These are phyloP conservation scores for Lasiosphaeriaceae sp. DNA, from an alignment of 495 filamentous ascomycete species.

Conservation along the genomic window DNA sequence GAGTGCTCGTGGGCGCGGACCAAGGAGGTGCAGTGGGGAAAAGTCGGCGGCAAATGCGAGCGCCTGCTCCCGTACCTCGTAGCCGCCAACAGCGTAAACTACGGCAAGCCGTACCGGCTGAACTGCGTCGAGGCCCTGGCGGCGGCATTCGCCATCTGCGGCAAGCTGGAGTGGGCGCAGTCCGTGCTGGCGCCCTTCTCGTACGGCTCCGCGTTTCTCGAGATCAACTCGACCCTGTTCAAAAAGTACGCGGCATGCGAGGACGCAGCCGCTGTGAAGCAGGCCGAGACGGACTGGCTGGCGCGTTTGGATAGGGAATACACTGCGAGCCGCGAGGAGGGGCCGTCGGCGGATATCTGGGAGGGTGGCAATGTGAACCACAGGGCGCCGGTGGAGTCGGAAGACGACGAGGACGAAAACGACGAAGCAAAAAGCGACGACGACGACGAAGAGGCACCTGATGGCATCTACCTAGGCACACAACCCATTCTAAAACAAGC, in stretches of 20 bases:
- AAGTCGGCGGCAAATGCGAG: slow-evolving; percentile 94
- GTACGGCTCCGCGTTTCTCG: slow-evolving; percentile 81
- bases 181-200: slow-evolving; percentile 77
- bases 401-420: slow-evolving; percentile 47
- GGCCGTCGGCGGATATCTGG: slow-evolving; percentile 66
- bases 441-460: slow-evolving; percentile 21
- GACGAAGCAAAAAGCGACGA: slow-evolving; percentile 35
- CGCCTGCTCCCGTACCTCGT: slow-evolving; percentile 91
- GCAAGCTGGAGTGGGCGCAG: slow-evolving; percentile 84
- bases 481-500: slow-evolving; percentile 42
- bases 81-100: slow-evolving; percentile 95
- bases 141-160: slow-evolving; percentile 88
- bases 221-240: slow-evolving; percentile 79
- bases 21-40: slow-evolving; percentile 82
- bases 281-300: slow-evolving; percentile 80
- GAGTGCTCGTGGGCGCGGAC: slow-evolving; percentile 96
- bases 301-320: slow-evolving; percentile 87
- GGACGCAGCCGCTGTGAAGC: slow-evolving; percentile 84
- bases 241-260: slow-evolving; percentile 80
- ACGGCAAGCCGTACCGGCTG: slow-evolving; percentile 87
- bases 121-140: slow-evolving; percentile 96
- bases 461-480: slow-evolving; percentile 52
- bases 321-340: slow-evolving; percentile 66
- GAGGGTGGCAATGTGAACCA: slow-evolving; percentile 82
- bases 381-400: slow-evolving; percentile 47